Conservation (phyloP, 1,284 basidiomycete genomes). For the Vanrija humicola region DNA sequence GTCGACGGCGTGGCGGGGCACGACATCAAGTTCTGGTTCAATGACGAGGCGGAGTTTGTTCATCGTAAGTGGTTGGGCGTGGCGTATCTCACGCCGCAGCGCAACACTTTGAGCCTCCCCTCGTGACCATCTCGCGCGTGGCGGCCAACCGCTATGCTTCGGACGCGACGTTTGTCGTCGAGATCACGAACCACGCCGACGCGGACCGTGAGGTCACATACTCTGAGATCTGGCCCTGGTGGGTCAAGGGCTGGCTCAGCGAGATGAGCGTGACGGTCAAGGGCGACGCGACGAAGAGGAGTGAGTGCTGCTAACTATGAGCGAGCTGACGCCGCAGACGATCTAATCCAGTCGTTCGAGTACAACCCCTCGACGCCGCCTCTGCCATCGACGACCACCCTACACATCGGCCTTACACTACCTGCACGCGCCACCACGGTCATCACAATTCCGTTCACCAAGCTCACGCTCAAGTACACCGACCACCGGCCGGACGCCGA, state of each 20-base stretch:
- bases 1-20: conserved; percentile 15
- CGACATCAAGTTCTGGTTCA: conserved; percentile 47
- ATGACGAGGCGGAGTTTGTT: conserved; percentile 46
- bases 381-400: conserved; percentile 61
- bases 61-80: conserved; percentile 39
- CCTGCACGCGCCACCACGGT: conserved; percentile 64
- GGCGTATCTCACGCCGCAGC: background rate
- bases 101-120: conserved; percentile 41
- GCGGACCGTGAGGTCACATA: conserved; percentile 61
- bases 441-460: conserved; percentile 71
- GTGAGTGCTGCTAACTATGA: background rate
- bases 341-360: conserved; percentile 59
- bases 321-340: conserved; percentile 49
- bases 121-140: conserved; percentile 65
- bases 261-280: conserved; percentile 59
- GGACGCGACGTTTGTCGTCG: conserved; percentile 65
- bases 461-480: conserved; percentile 85
- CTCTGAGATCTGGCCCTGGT: conserved; percentile 90
- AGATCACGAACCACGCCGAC: conserved; percentile 63
- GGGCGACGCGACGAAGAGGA: conserved; percentile 19
- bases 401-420: conserved; percentile 67
- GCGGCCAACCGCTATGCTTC: conserved; percentile 73
- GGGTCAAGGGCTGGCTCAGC: conserved; percentile 82
- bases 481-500: conserved; percentile 96
- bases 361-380: conserved; percentile 67